Conservation (phyloP, 352 stramenopile species). For the Phytopythium delawarense region DNA sequence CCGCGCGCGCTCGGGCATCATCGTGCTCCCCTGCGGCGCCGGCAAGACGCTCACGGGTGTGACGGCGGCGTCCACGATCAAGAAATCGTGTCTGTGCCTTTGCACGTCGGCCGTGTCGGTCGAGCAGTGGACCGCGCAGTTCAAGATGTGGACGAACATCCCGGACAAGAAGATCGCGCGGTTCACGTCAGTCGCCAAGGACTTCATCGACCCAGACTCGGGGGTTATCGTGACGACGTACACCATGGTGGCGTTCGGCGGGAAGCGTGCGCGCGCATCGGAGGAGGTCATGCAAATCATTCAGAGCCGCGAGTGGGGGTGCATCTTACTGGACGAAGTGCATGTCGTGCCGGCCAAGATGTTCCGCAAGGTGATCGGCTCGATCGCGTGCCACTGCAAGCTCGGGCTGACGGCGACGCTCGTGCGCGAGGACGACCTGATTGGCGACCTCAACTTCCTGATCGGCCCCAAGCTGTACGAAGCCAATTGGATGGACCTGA, state of each 20-base stretch:
- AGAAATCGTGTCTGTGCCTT: slow-evolving; percentile 97
- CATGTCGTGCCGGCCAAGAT: slow-evolving; percentile 99
- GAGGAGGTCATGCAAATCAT: slow-evolving; percentile 97
- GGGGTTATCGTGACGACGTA: slow-evolving; percentile 97
- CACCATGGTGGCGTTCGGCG: slow-evolving; percentile 95
- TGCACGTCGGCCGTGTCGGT: slow-evolving; percentile 98
- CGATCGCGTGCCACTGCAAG: slow-evolving; percentile 96
- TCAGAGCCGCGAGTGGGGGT: slow-evolving; percentile 96
- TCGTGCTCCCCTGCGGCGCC: slow-evolving; percentile 98
- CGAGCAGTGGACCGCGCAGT: slow-evolving; percentile 98
- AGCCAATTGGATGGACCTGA: slow-evolving; percentile 99
- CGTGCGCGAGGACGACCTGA: slow-evolving; percentile 98
- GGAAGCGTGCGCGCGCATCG: slow-evolving; percentile 88
- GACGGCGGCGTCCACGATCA: slow-evolving; percentile 95
- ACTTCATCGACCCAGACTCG: slow-evolving; percentile 77
- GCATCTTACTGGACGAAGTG: slow-evolving; percentile 96
- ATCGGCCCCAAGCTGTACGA: slow-evolving; percentile 97
- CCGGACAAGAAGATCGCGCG: slow-evolving; percentile 81
- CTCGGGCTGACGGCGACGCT: slow-evolving; percentile 98
- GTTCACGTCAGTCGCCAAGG: slow-evolving; percentile 79
- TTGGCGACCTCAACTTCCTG: slow-evolving; percentile 99
- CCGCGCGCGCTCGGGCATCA: slow-evolving; percentile 97
- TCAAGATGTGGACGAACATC: slow-evolving; percentile 97
- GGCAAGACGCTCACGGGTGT: slow-evolving; percentile 88
- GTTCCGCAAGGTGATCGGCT: slow-evolving; percentile 95